Conservation (phyloP, 768 basidiomycete species). For the Tulasnella sp. region DNA sequence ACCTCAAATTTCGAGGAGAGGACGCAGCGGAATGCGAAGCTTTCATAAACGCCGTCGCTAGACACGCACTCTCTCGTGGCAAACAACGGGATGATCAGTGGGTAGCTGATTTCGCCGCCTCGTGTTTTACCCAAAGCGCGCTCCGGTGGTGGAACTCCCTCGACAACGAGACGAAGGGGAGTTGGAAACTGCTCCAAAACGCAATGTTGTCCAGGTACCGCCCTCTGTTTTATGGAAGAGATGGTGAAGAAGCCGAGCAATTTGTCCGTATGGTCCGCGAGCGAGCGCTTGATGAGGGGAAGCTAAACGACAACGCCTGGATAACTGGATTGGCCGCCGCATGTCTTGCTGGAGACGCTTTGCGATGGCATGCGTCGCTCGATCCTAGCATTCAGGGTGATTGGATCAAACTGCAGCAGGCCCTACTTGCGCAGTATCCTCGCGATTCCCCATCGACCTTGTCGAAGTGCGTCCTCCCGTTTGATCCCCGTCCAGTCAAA, state of each 20-base stretch:
- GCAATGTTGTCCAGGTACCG: neutral
- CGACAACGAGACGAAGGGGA: neutral
- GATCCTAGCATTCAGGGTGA: neutral
- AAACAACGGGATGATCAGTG: neutral
- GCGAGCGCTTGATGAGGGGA: neutral
- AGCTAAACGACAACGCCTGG: neutral
- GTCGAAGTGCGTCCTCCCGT: neutral
- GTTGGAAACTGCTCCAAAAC: neutral
- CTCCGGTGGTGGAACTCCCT: neutral
- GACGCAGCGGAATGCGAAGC: neutral
- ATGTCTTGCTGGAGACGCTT: neutral
- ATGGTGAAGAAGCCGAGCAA: neutral
- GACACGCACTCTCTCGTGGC: constrained; percentile 19
- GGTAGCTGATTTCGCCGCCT: neutral
- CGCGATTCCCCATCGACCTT: neutral
- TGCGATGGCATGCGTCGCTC: neutral
- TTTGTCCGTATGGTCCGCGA: neutral
- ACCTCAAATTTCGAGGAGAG: neutral
- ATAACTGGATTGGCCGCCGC: neutral
- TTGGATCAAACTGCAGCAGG: neutral
- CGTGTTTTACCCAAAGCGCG: neutral
- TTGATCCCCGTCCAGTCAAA: no score
- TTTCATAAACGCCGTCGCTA: neutral
- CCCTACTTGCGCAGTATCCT: neutral
- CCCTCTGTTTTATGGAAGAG: neutral